Base-by-base conservation (phyloP, 192 early-diverging fungal genomes). In the Backusella parvicylindrica region DNA sequence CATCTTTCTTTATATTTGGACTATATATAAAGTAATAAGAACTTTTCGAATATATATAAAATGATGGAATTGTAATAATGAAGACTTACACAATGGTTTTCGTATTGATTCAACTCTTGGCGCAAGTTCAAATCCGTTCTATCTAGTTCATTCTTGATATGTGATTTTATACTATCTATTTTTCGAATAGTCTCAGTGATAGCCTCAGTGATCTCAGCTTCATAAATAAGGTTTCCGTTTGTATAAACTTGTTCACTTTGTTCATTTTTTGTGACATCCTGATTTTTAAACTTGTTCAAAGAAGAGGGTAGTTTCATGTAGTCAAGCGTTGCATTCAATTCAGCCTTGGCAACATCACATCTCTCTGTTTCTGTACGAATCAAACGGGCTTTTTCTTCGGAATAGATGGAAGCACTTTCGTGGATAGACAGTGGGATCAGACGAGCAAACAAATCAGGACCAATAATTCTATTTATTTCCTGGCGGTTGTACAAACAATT, bases 321-420 rank as follows among this genome's bases (percentile, higher is more conserved):
- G 65, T 93, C 91, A 18, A 99, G 78, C 5, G 92, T 86, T 18
- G 91, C 92, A 60, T 93, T 86, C n/a, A 97, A 79, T 76, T 99
- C 96, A 33, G 85, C 89, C 78, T 97, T 93, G 6, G 95, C 93
- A 1, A 90, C 73, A 60, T 95, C 94, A 37, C 91, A 93, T 76
- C 87, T 83, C 71, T 91, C 95, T n/a, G 89, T 88, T 65, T 96
- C 94, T n/a, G 84, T 78, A 28, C 98, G 90, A 6, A 98, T 86
- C 41, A 99, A 74, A 83, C 96, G 95, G 23, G 95, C 95, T 83
- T 97, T 95, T 79, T 98, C 96, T 78, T 98, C 97, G 30, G 95
- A 96, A 75, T 99, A 99, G 70, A 98, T 67, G 26, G 93, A 95
- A 7, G 96, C 87, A 53, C 93, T 91, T 83, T 98, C 95, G 80